Evolutionary conservation across 495 filamentous ascomycete species (phyloP).

Genomic region (Neohortaea acidophila): DNA sequence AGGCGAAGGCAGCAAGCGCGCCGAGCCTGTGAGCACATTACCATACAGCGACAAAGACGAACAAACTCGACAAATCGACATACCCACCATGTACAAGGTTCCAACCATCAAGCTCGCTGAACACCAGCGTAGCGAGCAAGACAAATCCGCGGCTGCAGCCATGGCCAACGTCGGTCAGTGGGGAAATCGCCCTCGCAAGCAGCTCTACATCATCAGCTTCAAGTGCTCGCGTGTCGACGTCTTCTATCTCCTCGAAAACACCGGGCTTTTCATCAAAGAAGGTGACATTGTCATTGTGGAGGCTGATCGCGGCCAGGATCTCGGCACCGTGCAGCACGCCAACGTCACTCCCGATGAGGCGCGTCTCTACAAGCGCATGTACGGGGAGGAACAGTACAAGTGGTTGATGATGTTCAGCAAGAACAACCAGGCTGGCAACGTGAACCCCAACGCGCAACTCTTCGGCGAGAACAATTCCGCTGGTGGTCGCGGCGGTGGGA

Average conservation of each 20-base stretch:
- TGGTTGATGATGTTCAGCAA: constrained; percentile 82
- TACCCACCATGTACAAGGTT: constrained; percentile 14
- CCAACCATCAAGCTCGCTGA: constrained; percentile 7
- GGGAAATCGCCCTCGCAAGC: constrained; percentile 3
- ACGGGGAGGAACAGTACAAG: constrained; percentile 82
- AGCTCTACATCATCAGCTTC: constrained; percentile 71
- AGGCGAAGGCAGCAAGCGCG: neutral
- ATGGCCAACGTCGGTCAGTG: neutral
- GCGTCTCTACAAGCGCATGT: constrained; percentile 74
- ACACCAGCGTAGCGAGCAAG: constrained; percentile 2
- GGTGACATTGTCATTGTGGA: constrained; percentile 96
- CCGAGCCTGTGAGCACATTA: neutral
- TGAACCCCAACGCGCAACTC: constrained; percentile 18
- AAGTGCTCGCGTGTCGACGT: constrained; percentile 89
- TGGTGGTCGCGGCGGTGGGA: neutral
- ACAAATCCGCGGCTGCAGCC: neutral
- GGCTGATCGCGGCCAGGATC: constrained; percentile 86
- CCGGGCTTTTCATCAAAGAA: constrained; percentile 71
- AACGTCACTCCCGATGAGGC: constrained; percentile 73
- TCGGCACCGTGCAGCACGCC: constrained; percentile 78
- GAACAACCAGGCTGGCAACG: constrained; percentile 9
- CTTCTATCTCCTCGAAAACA: constrained; percentile 91
- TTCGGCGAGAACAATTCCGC: constrained; percentile 13
- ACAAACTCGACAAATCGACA: neutral
- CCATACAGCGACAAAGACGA: neutral